phyloP scores from a whole-genome alignment of 2,329 filamentous ascomycete genomes.

The Fusarium pilosicola region DNA sequence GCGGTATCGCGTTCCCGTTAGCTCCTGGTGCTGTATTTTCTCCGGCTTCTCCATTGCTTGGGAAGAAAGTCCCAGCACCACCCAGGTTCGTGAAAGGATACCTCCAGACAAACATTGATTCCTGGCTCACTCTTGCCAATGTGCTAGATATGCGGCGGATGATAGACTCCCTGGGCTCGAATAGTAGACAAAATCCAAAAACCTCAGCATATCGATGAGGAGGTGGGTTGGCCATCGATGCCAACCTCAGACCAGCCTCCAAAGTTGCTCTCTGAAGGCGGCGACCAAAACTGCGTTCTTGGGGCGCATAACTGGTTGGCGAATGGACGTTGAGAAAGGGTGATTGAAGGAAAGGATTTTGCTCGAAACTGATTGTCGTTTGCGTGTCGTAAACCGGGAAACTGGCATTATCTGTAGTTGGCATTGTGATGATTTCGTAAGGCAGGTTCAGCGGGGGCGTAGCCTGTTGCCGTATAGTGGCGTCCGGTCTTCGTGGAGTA shows the following conservation, averaged over 20 bases:
- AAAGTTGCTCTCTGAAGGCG: constrained; percentile 73
- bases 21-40: neutral
- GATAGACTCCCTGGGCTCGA: constrained; percentile 63
- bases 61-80: constrained; percentile 74
- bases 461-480: constrained; percentile 23
- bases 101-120: constrained; percentile 66
- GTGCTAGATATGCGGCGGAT: constrained; percentile 51
- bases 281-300: constrained; percentile 75
- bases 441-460: constrained; percentile 39
- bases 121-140: constrained; percentile 47
- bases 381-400: constrained; percentile 55
- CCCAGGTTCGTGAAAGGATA: constrained; percentile 74
- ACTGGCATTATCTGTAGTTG: constrained; percentile 63
- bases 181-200: constrained; percentile 76
- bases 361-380: constrained; percentile 30
- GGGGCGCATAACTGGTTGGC: constrained; percentile 67
- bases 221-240: constrained; percentile 61
- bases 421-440: constrained; percentile 62
- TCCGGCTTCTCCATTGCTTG: constrained; percentile 12
- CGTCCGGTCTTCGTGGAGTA: constrained; percentile 21
- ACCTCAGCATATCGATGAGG: constrained; percentile 62
- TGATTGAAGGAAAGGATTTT: constrained; percentile 26
- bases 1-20: constrained; percentile 10
- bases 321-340: constrained; percentile 52
- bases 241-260: constrained; percentile 70